A percentile compares a stretch with the other conserved stretches of the same genome.
Evolutionary conservation across 1,284 basidiomycete genomes (phyloP).

Genomic region (Tetrapyrgos nigripes): DNA sequence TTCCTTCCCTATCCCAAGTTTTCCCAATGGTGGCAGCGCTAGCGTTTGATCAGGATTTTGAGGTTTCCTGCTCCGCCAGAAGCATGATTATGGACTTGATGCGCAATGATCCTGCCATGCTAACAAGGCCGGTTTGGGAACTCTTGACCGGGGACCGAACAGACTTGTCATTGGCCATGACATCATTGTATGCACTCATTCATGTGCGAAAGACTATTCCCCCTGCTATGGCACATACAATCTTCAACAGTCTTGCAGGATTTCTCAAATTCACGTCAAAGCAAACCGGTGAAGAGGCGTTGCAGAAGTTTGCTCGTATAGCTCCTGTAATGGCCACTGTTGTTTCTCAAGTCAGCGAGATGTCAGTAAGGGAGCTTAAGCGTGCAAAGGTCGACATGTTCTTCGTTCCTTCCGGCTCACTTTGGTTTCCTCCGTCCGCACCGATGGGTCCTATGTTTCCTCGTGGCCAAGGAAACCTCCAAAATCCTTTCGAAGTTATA

Average conservation of each 20-base stretch:
- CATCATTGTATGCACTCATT: constrained; percentile 58
- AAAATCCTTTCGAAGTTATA: constrained; percentile 46
- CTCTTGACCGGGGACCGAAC: constrained; percentile 57
- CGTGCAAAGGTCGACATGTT: constrained; percentile 77
- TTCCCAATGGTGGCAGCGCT: constrained; percentile 61
- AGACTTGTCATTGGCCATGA: constrained; percentile 51
- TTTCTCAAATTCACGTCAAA: constrained; percentile 68
- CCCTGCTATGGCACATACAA: constrained; percentile 68
- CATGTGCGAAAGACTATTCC: constrained; percentile 63
- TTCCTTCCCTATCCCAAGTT: constrained; percentile 59
- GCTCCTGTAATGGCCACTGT: constrained; percentile 66
- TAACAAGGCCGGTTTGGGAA: constrained; percentile 72
- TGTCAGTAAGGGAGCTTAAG: constrained; percentile 77
- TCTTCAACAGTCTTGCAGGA: constrained; percentile 76
- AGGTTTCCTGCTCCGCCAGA: constrained; percentile 62
- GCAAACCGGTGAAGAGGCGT: constrained; percentile 46
- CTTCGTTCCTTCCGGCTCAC: constrained; percentile 70
- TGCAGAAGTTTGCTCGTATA: constrained; percentile 60
- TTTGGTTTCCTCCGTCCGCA: constrained; percentile 66
- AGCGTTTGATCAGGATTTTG: constrained; percentile 59
- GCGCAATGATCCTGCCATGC: constrained; percentile 73
- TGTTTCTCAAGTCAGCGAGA: constrained; percentile 68
- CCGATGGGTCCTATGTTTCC: constrained; percentile 69
- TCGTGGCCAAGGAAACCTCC: constrained; percentile 38
- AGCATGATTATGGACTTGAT: constrained; percentile 71